Percentiles rank a stretch among this genome's conserved stretches.
phyloP scores from a whole-genome alignment of 208 protist species.

The Trypanosoma avium region DNA sequence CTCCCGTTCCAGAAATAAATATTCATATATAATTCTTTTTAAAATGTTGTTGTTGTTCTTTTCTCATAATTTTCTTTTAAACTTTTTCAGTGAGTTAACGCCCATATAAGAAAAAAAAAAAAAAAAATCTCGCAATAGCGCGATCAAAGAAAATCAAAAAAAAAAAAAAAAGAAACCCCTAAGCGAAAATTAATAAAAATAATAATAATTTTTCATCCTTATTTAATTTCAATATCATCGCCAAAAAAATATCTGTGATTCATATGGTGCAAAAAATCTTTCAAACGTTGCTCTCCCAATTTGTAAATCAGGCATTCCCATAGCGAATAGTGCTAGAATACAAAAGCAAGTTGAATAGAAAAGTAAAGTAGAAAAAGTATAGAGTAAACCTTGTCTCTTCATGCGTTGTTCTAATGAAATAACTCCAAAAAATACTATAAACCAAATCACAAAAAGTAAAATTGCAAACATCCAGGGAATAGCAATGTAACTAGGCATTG shows the following conservation, averaged over 20 bases:
- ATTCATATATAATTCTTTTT: too few species aligned
- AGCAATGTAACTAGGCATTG: slow-evolving; percentile 65
- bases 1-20: too few species aligned
- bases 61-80: too few species aligned
- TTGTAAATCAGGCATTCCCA: slow-evolving; percentile 84
- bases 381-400: slow-evolving; percentile 24
- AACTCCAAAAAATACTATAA: slow-evolving; percentile 74
- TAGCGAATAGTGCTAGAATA: slow-evolving; percentile 64
- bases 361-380: slow-evolving; percentile 30
- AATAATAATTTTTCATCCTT: neutral
- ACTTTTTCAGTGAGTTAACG: too few species aligned
- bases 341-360: slow-evolving; percentile 55
- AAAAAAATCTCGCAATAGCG: slow-evolving; percentile 4
- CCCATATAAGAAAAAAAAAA: too few species aligned
- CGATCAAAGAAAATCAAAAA: neutral
- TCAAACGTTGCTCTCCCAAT: slow-evolving; percentile 64
- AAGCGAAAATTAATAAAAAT: too few species aligned
- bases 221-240: slow-evolving; percentile 18
- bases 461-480: slow-evolving; percentile 71
- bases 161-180: neutral
- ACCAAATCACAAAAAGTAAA: slow-evolving; percentile 56
- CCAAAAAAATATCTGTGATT: slow-evolving; percentile 57
- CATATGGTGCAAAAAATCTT: slow-evolving; percentile 54
- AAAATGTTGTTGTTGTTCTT: too few species aligned
- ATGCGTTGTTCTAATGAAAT: slow-evolving; percentile 43